Percentiles rank a stretch among this genome's conserved stretches.
Conservation (phyloP, 2,329 filamentous ascomycete genomes). For the Neopestalotiopsis clavispora region DNA sequence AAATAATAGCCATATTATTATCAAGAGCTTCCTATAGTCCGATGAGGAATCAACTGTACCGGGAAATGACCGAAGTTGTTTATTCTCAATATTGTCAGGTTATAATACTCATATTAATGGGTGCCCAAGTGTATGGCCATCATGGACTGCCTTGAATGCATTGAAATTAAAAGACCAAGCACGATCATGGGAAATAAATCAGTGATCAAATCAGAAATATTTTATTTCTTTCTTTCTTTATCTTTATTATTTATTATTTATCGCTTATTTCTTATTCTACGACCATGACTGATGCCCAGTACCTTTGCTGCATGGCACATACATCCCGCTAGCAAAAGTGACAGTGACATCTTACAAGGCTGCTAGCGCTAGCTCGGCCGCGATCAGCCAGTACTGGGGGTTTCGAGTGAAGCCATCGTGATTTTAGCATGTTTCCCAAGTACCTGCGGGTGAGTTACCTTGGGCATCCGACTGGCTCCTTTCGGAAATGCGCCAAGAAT, state of each 20-base stretch:
- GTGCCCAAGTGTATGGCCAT: background rate
- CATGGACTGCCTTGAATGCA: background rate
- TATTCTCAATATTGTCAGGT: background rate
- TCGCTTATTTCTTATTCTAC: background rate
- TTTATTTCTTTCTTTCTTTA: no score
- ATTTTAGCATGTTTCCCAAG: no score
- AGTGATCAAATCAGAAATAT: no score
- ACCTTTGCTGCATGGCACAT: background rate
- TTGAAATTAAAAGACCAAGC: no score
- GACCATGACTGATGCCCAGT: background rate
- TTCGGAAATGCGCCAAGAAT: background rate
- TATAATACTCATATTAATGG: background rate
- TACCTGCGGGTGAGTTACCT: no score
- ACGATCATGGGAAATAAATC: no score
- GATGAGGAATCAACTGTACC: no score
- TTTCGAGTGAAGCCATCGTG: conserved; percentile 11
- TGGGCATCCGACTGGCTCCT: background rate
- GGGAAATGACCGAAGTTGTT: background rate
- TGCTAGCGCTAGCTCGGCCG: background rate
- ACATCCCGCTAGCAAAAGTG: background rate
- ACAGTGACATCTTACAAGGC: background rate
- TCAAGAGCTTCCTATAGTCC: no score
- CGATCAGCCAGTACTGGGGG: background rate
- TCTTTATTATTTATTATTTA: background rate
- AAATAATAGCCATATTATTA: no score